Percentiles rank a stretch among this genome's conserved stretches.
Conservation (phyloP, 768 basidiomycete species). For the Lentinula raphanica region DNA sequence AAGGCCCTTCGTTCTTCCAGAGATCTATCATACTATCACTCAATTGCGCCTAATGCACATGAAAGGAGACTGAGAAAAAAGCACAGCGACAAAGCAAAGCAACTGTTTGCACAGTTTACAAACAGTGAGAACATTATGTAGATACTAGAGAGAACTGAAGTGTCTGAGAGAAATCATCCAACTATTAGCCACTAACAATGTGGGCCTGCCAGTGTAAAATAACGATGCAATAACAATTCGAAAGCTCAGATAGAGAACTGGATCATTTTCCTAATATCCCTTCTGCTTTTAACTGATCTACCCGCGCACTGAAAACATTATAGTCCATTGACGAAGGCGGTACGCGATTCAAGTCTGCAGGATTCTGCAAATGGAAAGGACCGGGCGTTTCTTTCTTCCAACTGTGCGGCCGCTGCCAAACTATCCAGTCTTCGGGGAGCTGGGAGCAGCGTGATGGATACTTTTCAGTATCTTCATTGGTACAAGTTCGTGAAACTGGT, state of each 20-base stretch:
- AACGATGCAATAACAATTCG: background rate
- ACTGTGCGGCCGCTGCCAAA: background rate
- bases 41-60: no score
- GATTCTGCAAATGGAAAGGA: background rate
- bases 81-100: no score
- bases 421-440: background rate
- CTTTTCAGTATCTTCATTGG: background rate
- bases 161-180: no score
- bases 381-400: background rate
- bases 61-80: no score
- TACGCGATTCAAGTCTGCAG: background rate
- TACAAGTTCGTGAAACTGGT: background rate
- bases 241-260: background rate
- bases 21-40: no score
- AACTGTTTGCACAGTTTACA: no score
- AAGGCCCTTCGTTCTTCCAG: no score
- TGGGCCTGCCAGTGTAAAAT: background rate
- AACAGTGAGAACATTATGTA: no score
- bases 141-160: no score
- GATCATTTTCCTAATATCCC: background rate
- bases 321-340: conserved; percentile 1
- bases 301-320: conserved; percentile 1
- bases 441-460: background rate
- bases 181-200: no score
- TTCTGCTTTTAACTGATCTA: background rate